Base-by-base conservation (phyloP, 2,329 filamentous ascomycete genomes). In the Fusarium paranaense region DNA sequence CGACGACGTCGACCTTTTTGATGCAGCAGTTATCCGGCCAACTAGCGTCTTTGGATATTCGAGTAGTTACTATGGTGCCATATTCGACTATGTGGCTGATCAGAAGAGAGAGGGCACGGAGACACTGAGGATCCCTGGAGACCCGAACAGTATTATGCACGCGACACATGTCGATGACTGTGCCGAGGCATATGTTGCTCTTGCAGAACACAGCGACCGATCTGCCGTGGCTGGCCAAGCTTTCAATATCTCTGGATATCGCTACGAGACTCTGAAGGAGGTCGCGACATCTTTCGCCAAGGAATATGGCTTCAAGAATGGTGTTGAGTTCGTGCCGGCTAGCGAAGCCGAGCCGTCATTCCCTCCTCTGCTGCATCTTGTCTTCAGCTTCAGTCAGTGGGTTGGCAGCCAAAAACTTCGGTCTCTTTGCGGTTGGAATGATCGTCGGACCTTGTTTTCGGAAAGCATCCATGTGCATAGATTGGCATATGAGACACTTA, bases 111-210 rank as follows among this genome's bases (percentile, higher is more conserved):
- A 58, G 4, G 54, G 67, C 4, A 64, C 71, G 5, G 69, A 73
- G 14, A 67, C 75, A 2, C 73, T 86, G 33, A 70, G 76, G 18
- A 67, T 87, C 4, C 78, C 82, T 0, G 76, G 81, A 0, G 71
- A 83, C 45, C 78, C 80, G 0, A 78, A 82, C 20, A 83, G 79
- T 16, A 84, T 88, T 35, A 77, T 86, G 69, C 86, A 88, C 66
- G 84, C 82, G 5, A 80, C 84, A 40, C 86, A 88, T 67, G 81
- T 88, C 14, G 86, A 88, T 70, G 87, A 88, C 70, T 87, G 86
- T 56, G 86, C 78, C 3, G 83, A 86, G 18, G 86, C 85, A 0
- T 89, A 88, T 66, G 77, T 87, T 5, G 80, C 84, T 1, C 78
- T 88, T 3, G 86, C 85, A 0, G 76, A 80, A 30, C 80, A 86